phyloP scores from a whole-genome alignment of 1,284 basidiomycete genomes.

The Puccinia brachypodii region DNA sequence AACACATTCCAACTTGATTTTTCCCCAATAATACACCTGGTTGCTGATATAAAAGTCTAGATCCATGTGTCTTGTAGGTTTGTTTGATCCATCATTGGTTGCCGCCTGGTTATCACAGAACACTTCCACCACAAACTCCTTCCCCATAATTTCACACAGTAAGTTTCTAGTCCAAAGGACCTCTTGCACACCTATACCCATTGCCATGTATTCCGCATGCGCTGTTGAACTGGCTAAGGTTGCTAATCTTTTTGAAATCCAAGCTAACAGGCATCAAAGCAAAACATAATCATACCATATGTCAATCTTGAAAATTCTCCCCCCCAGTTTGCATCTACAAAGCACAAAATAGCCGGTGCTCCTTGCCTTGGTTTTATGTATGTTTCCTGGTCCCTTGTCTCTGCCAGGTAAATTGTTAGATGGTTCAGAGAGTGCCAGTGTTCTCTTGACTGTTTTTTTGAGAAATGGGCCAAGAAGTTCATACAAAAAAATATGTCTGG shows the following conservation, averaged over 20 bases:
- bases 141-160: not conserved
- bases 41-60: conserved; percentile 9
- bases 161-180: not conserved
- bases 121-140: not conserved
- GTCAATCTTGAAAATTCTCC: not conserved
- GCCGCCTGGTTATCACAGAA: conserved; percentile 7
- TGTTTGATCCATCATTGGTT: conserved; percentile 2
- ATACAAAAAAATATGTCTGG: not conserved
- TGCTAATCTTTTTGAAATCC: not conserved
- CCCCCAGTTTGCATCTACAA: not conserved
- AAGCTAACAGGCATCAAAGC: not conserved
- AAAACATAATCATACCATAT: not conserved
- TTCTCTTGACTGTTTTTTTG: not conserved
- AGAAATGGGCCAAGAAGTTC: not conserved
- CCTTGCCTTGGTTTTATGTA: not conserved
- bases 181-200: not conserved
- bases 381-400: not conserved
- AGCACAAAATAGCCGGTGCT: not conserved
- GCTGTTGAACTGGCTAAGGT: not conserved
- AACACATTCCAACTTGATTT: not conserved
- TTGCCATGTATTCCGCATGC: conserved; percentile 19
- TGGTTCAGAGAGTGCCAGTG: not conserved
- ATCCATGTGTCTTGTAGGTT: not conserved
- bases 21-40: not conserved
- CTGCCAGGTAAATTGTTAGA: not conserved